phyloP scores from a whole-genome alignment of 1,139 yeast genomes.

The Yamadazyma sp. region DNA sequence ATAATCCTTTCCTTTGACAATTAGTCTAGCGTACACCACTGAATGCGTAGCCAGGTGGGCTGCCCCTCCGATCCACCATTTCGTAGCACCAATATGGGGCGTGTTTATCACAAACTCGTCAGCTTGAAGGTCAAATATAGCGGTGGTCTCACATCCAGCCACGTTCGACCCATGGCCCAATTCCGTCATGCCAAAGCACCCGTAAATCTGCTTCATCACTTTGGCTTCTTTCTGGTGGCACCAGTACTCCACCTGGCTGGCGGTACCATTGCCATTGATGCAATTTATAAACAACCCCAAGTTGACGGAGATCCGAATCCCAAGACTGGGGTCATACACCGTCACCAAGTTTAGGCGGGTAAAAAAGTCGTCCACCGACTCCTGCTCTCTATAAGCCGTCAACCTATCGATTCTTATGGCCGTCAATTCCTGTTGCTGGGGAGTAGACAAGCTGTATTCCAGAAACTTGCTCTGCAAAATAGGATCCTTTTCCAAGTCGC shows the following conservation, averaged over 20 bases:
- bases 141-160: constrained; percentile 48
- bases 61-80: constrained; percentile 56
- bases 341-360: constrained; percentile 54
- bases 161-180: constrained; percentile 52
- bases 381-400: constrained; percentile 39
- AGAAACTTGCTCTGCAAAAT: constrained; percentile 33
- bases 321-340: constrained; percentile 61
- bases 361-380: constrained; percentile 35
- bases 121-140: constrained; percentile 39
- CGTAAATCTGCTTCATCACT: constrained; percentile 38
- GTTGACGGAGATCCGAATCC: constrained; percentile 56
- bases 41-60: constrained; percentile 52
- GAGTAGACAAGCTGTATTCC: constrained; percentile 39
- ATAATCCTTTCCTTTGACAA: constrained; percentile 45
- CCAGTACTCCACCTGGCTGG: constrained; percentile 43
- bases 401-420: constrained; percentile 38
- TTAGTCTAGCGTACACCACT: constrained; percentile 42
- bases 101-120: constrained; percentile 48
- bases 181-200: constrained; percentile 53
- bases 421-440: constrained; percentile 37
- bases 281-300: constrained; percentile 70
- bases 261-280: constrained; percentile 71
- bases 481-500: constrained; percentile 48
- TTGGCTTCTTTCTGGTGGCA: constrained; percentile 37
- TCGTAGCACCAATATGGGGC: constrained; percentile 51